Evolutionary conservation across 106 monocot genomes (phyloP).

Genomic region (Chionographis japonica): DNA sequence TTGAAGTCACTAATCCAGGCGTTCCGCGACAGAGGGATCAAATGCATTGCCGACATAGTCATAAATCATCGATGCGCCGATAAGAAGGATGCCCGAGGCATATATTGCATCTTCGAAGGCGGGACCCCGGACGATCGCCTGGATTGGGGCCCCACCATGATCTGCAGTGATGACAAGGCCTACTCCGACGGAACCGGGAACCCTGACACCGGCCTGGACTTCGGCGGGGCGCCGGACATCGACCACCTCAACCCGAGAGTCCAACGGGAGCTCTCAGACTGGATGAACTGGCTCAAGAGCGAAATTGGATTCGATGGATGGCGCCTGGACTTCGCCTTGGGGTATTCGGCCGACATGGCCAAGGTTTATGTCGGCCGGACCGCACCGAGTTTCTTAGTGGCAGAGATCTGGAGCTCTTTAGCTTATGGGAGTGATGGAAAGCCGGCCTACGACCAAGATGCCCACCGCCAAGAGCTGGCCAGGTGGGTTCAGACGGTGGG

Average conservation of each 20-base stretch:
- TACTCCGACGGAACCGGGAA: slow-evolving; percentile 75
- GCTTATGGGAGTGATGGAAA: slow-evolving; percentile 33
- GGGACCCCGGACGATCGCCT: slow-evolving; percentile 61
- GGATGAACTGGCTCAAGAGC: slow-evolving; percentile 61
- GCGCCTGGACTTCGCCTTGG: slow-evolving; percentile 66
- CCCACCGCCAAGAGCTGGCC: slow-evolving; percentile 42
- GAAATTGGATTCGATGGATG: slow-evolving; percentile 69
- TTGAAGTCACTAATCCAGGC: slow-evolving; percentile 48
- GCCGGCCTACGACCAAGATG: slow-evolving; percentile 38
- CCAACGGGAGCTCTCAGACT: slow-evolving; percentile 53
- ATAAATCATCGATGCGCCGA: slow-evolving; percentile 71
- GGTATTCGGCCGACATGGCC: slow-evolving; percentile 41
- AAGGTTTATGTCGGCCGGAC: slow-evolving; percentile 35
- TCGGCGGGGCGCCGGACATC: slow-evolving; percentile 47
- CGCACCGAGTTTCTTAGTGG: slow-evolving; percentile 35
- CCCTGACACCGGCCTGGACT: slow-evolving; percentile 52
- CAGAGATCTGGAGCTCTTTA: slow-evolving; percentile 54
- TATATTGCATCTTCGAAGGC: slow-evolving; percentile 75
- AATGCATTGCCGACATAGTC: slow-evolving; percentile 60
- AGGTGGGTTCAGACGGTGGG: slow-evolving; percentile 34
- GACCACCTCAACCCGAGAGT: slow-evolving; percentile 58
- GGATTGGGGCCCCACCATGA: slow-evolving; percentile 70
- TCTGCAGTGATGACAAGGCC: slow-evolving; percentile 48
- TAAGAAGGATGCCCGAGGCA: slow-evolving; percentile 36
- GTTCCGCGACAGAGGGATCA: slow-evolving; percentile 46